Percentiles rank a stretch among this genome's conserved stretches.
Conservation (phyloP, 495 filamentous ascomycete species). For the Penicillium samsonianum region DNA sequence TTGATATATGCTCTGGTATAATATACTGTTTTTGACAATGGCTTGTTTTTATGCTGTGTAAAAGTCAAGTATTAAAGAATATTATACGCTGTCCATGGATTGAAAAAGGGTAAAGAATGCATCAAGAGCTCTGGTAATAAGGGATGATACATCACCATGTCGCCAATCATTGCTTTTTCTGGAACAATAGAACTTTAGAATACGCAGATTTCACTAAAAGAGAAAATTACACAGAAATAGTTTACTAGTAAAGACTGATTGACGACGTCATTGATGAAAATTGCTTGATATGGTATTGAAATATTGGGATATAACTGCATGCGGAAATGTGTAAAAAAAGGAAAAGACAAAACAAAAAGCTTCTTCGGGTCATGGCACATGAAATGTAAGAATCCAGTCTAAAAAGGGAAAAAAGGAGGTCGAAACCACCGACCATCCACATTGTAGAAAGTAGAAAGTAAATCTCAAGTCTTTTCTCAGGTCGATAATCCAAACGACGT, state of each 20-base stretch:
- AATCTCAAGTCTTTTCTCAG: conserved; percentile 12
- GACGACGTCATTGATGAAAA: not conserved
- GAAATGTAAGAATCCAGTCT: conserved; percentile 21
- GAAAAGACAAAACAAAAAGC: conserved; percentile 4
- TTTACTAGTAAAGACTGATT: not conserved
- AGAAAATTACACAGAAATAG: conserved; percentile 7
- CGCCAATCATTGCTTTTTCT: conserved; percentile 3
- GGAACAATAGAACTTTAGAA: not conserved
- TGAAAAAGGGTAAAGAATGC: too few species aligned
- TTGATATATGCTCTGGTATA: not conserved
- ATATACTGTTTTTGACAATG: not conserved
- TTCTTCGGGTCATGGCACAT: conserved; percentile 20
- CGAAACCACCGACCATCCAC: conserved; percentile 7
- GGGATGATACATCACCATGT: conserved; percentile 6
- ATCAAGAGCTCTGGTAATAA: not conserved
- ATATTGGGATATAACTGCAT: conserved; percentile 12
- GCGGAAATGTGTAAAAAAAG: conserved; percentile 8
- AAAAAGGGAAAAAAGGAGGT: conserved; percentile 10
- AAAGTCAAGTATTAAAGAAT: not conserved
- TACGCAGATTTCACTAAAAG: not conserved
- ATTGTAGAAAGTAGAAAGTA: conserved; percentile 11
- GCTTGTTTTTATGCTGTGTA: not conserved
- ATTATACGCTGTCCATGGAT: not conserved
- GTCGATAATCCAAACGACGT: conserved; percentile 10
- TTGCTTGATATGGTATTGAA: conserved; percentile 12